phyloP scores from a whole-genome alignment of 2,329 filamentous ascomycete genomes.

The Claviceps sp. region DNA sequence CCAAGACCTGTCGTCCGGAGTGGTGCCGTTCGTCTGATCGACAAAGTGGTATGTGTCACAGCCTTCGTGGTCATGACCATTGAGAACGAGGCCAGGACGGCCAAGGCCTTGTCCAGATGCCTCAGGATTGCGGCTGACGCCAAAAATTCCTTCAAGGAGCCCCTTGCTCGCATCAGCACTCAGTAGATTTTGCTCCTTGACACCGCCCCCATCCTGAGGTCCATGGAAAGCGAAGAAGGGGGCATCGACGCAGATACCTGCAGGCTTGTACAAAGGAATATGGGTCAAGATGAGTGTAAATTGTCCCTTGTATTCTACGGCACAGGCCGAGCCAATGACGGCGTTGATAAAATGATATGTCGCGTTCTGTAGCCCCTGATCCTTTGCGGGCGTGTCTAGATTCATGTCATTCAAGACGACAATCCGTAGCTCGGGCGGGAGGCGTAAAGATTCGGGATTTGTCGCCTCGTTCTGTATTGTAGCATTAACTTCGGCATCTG shows the following conservation, averaged over 20 bases:
- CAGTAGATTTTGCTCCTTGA: slow-evolving; percentile 87
- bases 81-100: slow-evolving; percentile 66
- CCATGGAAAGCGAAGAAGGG: slow-evolving; percentile 73
- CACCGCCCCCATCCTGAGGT: slow-evolving; percentile 49
- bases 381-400: slow-evolving; percentile 69
- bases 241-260: slow-evolving; percentile 69
- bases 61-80: slow-evolving; percentile 89
- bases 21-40: slow-evolving; percentile 41
- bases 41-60: slow-evolving; percentile 82
- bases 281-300: slow-evolving; percentile 85
- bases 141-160: slow-evolving; percentile 75
- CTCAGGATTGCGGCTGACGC: slow-evolving; percentile 50
- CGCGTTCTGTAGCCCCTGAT: slow-evolving; percentile 52
- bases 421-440: slow-evolving; percentile 61
- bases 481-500: slow-evolving; percentile 23
- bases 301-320: slow-evolving; percentile 47
- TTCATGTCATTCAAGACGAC: slow-evolving; percentile 88
- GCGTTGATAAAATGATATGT: slow-evolving; percentile 68
- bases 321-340: slow-evolving; percentile 47
- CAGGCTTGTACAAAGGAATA: slow-evolving; percentile 74
- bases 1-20: slow-evolving; percentile 32
- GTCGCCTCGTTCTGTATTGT: slow-evolving; percentile 27
- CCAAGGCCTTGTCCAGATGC: slow-evolving; percentile 51
- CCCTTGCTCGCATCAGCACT: slow-evolving; percentile 57
- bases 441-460: slow-evolving; percentile 32